These are phyloP conservation scores for Tylopilus felleus DNA, from an alignment of 768 basidiomycete species.

Conservation along the genomic window DNA sequence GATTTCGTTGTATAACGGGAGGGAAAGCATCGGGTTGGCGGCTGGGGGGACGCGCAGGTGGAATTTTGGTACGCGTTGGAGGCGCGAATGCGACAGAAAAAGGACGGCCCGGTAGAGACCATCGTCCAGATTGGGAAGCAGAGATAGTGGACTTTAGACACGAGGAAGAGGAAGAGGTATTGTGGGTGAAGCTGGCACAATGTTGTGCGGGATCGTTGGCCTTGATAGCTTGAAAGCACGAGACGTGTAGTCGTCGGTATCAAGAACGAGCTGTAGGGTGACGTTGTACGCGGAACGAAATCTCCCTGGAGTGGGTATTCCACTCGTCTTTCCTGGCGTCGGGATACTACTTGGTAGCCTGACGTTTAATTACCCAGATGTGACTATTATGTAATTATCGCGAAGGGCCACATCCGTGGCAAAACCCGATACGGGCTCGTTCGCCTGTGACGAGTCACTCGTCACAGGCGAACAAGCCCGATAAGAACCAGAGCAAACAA, in stretches of 20 bases:
- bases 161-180: constrained; percentile 42
- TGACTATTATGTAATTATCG: too few relatives aligned
- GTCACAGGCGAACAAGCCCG: too few relatives aligned
- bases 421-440: too few relatives aligned
- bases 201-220: constrained; percentile 79
- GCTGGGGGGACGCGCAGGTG: constrained; percentile 56
- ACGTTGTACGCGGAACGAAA: constrained; percentile 62
- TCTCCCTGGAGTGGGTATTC: constrained; percentile 71
- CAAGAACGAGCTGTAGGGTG: constrained; percentile 33
- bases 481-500: too few relatives aligned
- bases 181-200: constrained; percentile 42
- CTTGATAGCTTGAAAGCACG: constrained; percentile 75
- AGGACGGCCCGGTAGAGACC: constrained; percentile 52
- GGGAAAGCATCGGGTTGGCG: constrained; percentile 60
- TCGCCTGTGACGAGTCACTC: too few relatives aligned
- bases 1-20: too few relatives aligned
- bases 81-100: constrained; percentile 58
- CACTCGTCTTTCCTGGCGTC: constrained; percentile 43
- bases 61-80: constrained; percentile 49
- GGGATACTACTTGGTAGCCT: too few relatives aligned
- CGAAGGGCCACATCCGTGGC: too few relatives aligned
- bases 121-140: constrained; percentile 40
- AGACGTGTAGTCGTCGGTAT: constrained; percentile 55
- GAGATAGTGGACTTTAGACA: constrained; percentile 42
- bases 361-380: too few relatives aligned